These are phyloP conservation scores for Trichoderma koningiopsis DNA, from an alignment of 2,329 filamentous ascomycete species.

Conservation along the genomic window DNA sequence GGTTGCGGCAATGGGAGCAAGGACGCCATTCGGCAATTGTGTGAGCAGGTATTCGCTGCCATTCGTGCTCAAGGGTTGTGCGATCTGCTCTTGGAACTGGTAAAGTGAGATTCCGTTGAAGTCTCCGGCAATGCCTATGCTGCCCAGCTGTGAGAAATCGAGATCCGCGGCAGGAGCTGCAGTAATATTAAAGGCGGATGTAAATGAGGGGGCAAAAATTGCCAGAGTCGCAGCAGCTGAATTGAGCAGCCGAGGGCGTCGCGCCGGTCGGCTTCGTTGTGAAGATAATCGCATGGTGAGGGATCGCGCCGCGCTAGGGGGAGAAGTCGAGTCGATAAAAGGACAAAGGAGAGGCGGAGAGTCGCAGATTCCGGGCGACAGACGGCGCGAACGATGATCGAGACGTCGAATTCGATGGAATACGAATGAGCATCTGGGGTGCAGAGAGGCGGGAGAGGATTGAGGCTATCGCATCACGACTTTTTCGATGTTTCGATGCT, in stretches of 20 bases:
- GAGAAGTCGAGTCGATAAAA: slow-evolving; percentile 21
- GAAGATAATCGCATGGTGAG: slow-evolving; percentile 52
- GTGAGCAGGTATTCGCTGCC: slow-evolving; percentile 80
- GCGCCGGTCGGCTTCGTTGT: slow-evolving; percentile 46
- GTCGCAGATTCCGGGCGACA: slow-evolving; percentile 18
- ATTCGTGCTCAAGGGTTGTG: slow-evolving; percentile 68
- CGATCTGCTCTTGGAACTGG: slow-evolving; percentile 77
- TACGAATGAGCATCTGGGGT: slow-evolving; percentile 37
- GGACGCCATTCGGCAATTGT: slow-evolving; percentile 81
- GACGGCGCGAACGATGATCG: slow-evolving; percentile 17
- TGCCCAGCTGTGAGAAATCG: slow-evolving; percentile 75
- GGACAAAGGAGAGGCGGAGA: not conserved
- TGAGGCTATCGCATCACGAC: slow-evolving; percentile 32
- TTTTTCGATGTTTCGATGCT: slow-evolving; percentile 25
- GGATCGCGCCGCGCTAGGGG: slow-evolving; percentile 31
- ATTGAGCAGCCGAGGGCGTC: slow-evolving; percentile 37
- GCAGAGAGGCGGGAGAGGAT: slow-evolving; percentile 29
- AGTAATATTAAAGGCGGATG: slow-evolving; percentile 59
- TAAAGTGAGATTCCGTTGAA: slow-evolving; percentile 92
- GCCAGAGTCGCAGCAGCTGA: slow-evolving; percentile 44
- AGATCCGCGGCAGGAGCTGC: slow-evolving; percentile 70
- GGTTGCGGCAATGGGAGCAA: slow-evolving; percentile 71
- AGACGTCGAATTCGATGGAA: slow-evolving; percentile 24
- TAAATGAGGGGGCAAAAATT: slow-evolving; percentile 46
- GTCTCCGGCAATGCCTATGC: slow-evolving; percentile 83